Base-by-base conservation (phyloP, 106 monocot species). In the Allium sativum region DNA sequence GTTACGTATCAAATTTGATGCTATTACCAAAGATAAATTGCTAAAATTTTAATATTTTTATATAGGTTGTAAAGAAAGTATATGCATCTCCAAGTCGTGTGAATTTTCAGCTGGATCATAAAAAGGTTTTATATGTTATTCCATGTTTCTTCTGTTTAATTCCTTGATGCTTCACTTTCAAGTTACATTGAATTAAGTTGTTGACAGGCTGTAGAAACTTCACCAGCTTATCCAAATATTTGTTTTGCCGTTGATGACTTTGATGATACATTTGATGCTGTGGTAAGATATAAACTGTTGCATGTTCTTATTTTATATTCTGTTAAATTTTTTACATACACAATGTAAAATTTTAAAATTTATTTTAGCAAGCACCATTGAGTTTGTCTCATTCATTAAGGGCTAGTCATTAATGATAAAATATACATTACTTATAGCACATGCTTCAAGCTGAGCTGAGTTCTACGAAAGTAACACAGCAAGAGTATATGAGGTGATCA, bases 71-170 rank as follows among this genome's bases (percentile, higher is more conserved):
- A 45, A 96, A 96, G 64, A 90, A 90, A 63, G 96, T 96, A 2
- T 96, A 81, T 91, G 96, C 96, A 68, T 96, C 96, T 58, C 96
- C 96, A 57, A 96, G 84, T 61, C 90, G 91, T 58, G 96, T 96
- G 9, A 70, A 90, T 78, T 96, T 96, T 80, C 87, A 88, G 20
- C 67, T 88, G 42, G 78, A 84, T 59, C 84, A 82, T 46, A 87
- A 78, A 59, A 96, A 96, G 87, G 96, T 91, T 56, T 52, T 55
- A 19, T 45, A 21, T 41, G 19, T 55, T 4, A 45, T 31, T 31
- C 31, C 31, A 31, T 31, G 5, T 31, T 31, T 31, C 31, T 17
- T 65, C 59, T 44, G 31, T 53, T 42, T 21, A 56, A 17, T 16
- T 8, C n/a, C 40, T 21, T 22, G 55, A 11, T 45, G 31, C 31